phyloP scores from a whole-genome alignment of 2,329 filamentous ascomycete genomes.

The Incumbomyces lentus region DNA sequence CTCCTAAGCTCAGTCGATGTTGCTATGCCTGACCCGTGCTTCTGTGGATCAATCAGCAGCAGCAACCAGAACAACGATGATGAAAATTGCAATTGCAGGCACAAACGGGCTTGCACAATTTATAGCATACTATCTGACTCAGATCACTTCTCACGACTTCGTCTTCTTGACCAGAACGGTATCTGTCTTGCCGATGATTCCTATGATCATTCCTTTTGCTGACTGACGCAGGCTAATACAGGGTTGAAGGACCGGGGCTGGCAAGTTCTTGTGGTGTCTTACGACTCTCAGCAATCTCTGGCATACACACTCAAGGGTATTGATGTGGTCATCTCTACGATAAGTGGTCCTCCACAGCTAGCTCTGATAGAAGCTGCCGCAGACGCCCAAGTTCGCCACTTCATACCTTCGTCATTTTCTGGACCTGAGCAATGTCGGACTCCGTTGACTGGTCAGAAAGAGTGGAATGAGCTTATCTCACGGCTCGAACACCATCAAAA shows the following conservation, averaged over 20 bases:
- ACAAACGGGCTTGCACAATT: slow-evolving; percentile 49
- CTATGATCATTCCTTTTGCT: background rate
- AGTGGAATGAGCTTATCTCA: slow-evolving; percentile 50
- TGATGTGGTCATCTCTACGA: slow-evolving; percentile 65
- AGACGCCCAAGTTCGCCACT: slow-evolving; percentile 52
- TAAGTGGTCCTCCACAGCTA: slow-evolving; percentile 56
- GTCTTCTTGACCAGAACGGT: slow-evolving; percentile 55
- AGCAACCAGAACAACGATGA: slow-evolving; percentile 29
- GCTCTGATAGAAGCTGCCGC: slow-evolving; percentile 63
- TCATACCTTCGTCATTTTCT: slow-evolving; percentile 68
- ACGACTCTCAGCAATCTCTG: slow-evolving; percentile 48
- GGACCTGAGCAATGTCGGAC: slow-evolving; percentile 30
- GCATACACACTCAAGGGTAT: slow-evolving; percentile 59
- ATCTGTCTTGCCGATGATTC: background rate
- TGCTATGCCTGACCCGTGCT: too few species aligned
- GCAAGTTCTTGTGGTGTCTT: slow-evolving; percentile 54
- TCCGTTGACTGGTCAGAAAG: slow-evolving; percentile 28
- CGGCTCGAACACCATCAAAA: slow-evolving; percentile 45
- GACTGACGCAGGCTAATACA: slow-evolving; percentile 23
- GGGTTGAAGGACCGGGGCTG: slow-evolving; percentile 31
- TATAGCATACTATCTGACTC: slow-evolving; percentile 49
- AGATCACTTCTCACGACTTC: slow-evolving; percentile 54
- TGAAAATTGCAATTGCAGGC: slow-evolving; percentile 54
- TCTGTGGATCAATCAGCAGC: too few species aligned
- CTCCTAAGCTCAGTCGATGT: too few species aligned